A percentile compares a stretch with the other conserved stretches of the same genome.
phyloP scores from a whole-genome alignment of 495 filamentous ascomycete species.

The Pyrenopolyporus hunteri region DNA sequence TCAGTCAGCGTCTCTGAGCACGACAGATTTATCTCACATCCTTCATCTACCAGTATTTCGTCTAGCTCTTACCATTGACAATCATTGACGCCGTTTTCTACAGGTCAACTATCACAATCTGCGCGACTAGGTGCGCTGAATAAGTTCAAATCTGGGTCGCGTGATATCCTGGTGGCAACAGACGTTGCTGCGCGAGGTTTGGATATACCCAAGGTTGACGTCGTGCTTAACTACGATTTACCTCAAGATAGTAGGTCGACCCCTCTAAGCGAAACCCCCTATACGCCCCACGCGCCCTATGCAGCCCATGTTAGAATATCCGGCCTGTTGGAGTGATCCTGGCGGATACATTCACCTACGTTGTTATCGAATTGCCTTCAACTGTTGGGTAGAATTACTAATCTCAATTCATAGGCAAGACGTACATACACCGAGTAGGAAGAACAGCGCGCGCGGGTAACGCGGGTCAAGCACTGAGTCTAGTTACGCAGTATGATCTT shows the following conservation, averaged over 20 bases:
- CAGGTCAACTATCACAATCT: conserved; percentile 70
- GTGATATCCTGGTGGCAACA: conserved; percentile 91
- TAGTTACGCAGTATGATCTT: conserved; percentile 91
- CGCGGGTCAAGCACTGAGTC: conserved; percentile 76
- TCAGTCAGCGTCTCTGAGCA: conserved; percentile 46
- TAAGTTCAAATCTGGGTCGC: conserved; percentile 78
- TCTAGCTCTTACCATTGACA: neutral
- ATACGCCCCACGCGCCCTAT: neutral
- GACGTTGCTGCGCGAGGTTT: conserved; percentile 94
- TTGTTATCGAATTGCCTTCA: neutral
- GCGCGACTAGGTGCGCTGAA: conserved; percentile 81
- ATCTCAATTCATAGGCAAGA: conserved; percentile 60
- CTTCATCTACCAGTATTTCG: no score
- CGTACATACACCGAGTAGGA: conserved; percentile 93
- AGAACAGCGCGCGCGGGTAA: conserved; percentile 91
- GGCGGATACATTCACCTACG: no score
- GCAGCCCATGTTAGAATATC: neutral
- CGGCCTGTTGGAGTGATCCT: neutral
- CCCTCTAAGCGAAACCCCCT: neutral
- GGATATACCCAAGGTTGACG: conserved; percentile 90
- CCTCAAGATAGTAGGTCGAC: conserved; percentile 60
- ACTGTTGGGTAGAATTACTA: neutral
- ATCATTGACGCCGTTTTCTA: neutral
- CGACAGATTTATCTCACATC: neutral
- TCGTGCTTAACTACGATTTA: conserved; percentile 87